phyloP scores from a whole-genome alignment of 768 basidiomycete species.

The Kwoniella mangroviensis region DNA sequence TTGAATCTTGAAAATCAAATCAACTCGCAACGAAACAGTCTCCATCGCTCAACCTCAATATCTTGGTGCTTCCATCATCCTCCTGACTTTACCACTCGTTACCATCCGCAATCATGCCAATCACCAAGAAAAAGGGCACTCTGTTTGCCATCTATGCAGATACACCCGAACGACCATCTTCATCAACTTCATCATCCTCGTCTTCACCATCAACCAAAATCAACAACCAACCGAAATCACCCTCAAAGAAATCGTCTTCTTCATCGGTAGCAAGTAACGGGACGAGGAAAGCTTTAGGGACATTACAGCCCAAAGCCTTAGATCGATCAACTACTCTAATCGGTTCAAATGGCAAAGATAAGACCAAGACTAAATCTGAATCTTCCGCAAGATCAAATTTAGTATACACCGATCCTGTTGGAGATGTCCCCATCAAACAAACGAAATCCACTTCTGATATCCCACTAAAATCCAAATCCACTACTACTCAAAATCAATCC shows the following conservation, averaged over 20 bases:
- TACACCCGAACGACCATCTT: constrained; percentile 33
- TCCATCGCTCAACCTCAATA: not conserved
- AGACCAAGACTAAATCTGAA: not conserved
- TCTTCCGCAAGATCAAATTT: not conserved
- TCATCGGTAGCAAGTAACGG: not conserved
- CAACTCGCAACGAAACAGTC: not conserved
- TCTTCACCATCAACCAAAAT: constrained; percentile 2
- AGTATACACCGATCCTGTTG: not conserved
- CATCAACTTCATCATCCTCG: constrained; percentile 10
- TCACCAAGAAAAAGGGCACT: constrained; percentile 55
- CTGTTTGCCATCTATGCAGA: constrained; percentile 56
- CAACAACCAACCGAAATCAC: not conserved
- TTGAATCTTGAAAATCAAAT: not conserved
- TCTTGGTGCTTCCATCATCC: not conserved
- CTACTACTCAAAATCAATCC: not conserved
- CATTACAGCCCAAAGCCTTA: constrained; percentile 17
- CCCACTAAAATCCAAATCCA: not conserved
- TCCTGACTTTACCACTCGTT: not conserved
- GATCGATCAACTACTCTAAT: not conserved
- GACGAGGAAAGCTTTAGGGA: constrained; percentile 6
- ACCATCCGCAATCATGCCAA: constrained; percentile 42
- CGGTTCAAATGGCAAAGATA: not conserved
- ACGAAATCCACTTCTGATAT: not conserved
- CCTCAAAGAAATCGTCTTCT: not conserved
- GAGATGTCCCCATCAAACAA: not conserved